Percentiles rank a stretch among this genome's conserved stretches.
Conservation (phyloP, 2,329 filamentous ascomycete genomes). For the Myriosclerotinia curreyana region DNA sequence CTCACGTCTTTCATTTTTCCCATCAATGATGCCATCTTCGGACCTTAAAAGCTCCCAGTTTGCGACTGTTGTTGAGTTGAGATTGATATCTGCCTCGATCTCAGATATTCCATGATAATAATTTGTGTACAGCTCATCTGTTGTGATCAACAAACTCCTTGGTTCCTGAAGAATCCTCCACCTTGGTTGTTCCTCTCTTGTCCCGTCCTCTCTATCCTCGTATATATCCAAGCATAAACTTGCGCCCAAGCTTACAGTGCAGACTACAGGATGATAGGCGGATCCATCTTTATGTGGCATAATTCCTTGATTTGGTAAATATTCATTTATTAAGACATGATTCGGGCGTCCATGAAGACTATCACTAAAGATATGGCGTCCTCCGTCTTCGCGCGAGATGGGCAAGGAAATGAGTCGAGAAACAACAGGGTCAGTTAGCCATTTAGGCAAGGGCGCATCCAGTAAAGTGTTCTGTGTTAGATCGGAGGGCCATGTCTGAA, state of each 20-base stretch:
- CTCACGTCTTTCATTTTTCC: slow-evolving; percentile 55
- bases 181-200: slow-evolving; percentile 50
- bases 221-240: slow-evolving; percentile 76
- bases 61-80: slow-evolving; percentile 59
- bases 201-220: slow-evolving; percentile 58
- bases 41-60: slow-evolving; percentile 70
- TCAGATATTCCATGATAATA: slow-evolving; percentile 74
- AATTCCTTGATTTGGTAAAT: slow-evolving; percentile 83
- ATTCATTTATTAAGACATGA: slow-evolving; percentile 93
- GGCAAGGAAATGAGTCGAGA: slow-evolving; percentile 55
- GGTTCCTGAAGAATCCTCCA: slow-evolving; percentile 76
- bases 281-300: slow-evolving; percentile 94
- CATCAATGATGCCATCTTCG: slow-evolving; percentile 46
- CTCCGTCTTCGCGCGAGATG: slow-evolving; percentile 36
- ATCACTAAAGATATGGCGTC: slow-evolving; percentile 50
- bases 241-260: slow-evolving; percentile 81
- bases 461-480: slow-evolving; percentile 77
- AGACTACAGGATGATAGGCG: slow-evolving; percentile 84
- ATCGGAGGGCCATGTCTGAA: slow-evolving; percentile 87
- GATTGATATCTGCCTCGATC: slow-evolving; percentile 60
- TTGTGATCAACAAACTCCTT: slow-evolving; percentile 74
- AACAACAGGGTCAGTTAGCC: slow-evolving; percentile 70
- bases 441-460: slow-evolving; percentile 68
- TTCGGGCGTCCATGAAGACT: slow-evolving; percentile 79
- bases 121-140: slow-evolving; percentile 62